Percentiles rank a stretch among this genome's conserved stretches.
phyloP scores from a whole-genome alignment of 768 basidiomycete genomes.

The Pilatotrama ljubarskyi region DNA sequence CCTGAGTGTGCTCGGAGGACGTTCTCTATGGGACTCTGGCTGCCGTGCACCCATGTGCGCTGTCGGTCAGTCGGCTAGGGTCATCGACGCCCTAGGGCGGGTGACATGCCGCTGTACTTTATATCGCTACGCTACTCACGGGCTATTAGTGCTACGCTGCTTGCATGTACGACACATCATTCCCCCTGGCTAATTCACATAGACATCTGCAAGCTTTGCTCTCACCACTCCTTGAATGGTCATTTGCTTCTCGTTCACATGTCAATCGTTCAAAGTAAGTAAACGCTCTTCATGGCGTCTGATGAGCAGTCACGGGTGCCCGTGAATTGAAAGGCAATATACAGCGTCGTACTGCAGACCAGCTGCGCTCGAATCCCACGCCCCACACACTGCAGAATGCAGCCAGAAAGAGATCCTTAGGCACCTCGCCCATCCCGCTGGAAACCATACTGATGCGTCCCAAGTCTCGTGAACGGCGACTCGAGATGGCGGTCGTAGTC shows the following conservation, averaged over 20 bases:
- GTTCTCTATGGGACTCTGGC: not conserved
- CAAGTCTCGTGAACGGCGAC: not conserved
- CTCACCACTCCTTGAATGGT: no score
- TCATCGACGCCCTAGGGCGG: not conserved
- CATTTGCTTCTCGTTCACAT: no score
- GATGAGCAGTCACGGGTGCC: no score
- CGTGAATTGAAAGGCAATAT: no score
- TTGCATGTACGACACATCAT: constrained; percentile 12
- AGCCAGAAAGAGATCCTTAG: no score
- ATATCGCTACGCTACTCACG: constrained; percentile 8
- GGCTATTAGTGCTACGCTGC: constrained; percentile 15
- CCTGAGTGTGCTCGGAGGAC: no score
- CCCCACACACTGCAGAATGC: no score
- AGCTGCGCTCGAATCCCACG: no score
- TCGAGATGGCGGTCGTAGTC: constrained; percentile 26
- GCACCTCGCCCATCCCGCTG: not conserved
- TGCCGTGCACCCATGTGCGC: not conserved
- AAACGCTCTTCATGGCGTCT: no score
- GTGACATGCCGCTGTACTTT: constrained; percentile 10
- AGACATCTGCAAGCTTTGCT: not conserved
- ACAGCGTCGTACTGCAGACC: no score
- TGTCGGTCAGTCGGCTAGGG: no score
- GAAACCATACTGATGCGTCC: not conserved
- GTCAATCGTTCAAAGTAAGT: no score
- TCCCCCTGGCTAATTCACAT: constrained; percentile 1